Percentiles rank a stretch among this genome's conserved stretches.
phyloP scores from a whole-genome alignment of 495 filamentous ascomycete species.

The Penicillium angulare region DNA sequence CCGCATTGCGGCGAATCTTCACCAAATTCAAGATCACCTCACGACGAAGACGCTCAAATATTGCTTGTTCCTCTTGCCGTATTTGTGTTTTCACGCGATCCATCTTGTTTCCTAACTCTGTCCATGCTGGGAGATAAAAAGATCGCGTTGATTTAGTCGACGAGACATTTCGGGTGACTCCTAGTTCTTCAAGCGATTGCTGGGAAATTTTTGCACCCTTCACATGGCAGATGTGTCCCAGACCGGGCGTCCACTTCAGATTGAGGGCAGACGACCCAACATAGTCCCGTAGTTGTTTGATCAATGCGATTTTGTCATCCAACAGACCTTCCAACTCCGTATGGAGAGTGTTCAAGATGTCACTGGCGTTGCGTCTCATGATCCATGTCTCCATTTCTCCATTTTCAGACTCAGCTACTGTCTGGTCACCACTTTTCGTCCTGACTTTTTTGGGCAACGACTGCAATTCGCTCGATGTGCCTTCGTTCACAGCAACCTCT shows the following conservation, averaged over 20 bases:
- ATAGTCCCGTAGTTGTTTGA: conserved; percentile 54
- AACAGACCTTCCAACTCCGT: conserved; percentile 55
- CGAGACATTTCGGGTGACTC: conserved; percentile 60
- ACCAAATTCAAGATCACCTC: conserved; percentile 75
- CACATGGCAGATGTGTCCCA: conserved; percentile 88
- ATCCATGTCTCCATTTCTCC: conserved; percentile 68
- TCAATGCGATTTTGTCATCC: conserved; percentile 58
- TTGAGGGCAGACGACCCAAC: conserved; percentile 58
- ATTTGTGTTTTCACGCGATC: conserved; percentile 74
- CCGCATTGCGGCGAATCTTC: conserved; percentile 80
- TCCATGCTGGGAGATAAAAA: conserved; percentile 84
- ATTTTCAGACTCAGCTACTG: conserved; percentile 28
- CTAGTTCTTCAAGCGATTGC: conserved; percentile 37
- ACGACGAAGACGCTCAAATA: conserved; percentile 69
- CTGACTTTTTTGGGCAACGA: conserved; percentile 44
- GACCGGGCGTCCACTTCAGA: conserved; percentile 76
- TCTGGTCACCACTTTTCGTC: conserved; percentile 31
- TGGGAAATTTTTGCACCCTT: conserved; percentile 71
- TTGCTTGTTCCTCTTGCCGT: conserved; percentile 71
- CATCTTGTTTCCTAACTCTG: conserved; percentile 67
- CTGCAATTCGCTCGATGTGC: conserved; percentile 43
- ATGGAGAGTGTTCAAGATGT: conserved; percentile 64
- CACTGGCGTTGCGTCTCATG: conserved; percentile 74
- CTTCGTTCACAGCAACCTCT: conserved; percentile 62
- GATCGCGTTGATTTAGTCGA: conserved; percentile 81